Evolutionary conservation across 1,139 yeast genomes (phyloP).

Genomic region (Candida glucosophila): DNA sequence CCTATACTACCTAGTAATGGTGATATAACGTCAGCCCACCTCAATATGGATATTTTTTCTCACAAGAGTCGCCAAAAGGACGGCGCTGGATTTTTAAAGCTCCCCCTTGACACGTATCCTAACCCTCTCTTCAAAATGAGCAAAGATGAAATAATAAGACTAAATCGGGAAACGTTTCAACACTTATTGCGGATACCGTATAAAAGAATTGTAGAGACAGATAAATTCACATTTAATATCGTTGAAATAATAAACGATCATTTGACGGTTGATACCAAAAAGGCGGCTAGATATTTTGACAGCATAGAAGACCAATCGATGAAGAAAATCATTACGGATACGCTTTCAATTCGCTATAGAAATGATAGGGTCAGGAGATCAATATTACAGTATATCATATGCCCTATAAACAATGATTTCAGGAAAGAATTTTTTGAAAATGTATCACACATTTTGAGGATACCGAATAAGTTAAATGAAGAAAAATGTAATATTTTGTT

Average conservation of each 20-base stretch:
- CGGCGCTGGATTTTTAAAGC: constrained; percentile 2
- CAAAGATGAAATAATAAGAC: constrained; percentile 15
- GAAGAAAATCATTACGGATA: constrained; percentile 7
- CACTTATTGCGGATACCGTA: constrained; percentile 21
- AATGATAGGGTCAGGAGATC: constrained; percentile 20
- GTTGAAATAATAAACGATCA: constrained; percentile 21
- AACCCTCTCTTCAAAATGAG: constrained; percentile 27
- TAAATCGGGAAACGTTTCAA: constrained; percentile 14
- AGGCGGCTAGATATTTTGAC: constrained; percentile 13
- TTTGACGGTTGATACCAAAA: constrained; percentile 18
- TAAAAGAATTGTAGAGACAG: constrained; percentile 17
- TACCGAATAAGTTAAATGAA: constrained; percentile 7
- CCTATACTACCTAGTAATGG: too few species aligned
- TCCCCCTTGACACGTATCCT: constrained; percentile 16
- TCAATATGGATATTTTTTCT: too few species aligned
- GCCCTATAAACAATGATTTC: constrained; percentile 13
- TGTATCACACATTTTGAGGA: constrained; percentile 11
- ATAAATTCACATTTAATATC: constrained; percentile 20
- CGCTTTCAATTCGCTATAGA: constrained; percentile 8
- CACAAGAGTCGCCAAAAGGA: constrained; percentile 34
- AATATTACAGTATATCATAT: constrained; percentile 17
- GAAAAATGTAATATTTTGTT: constrained; percentile 14
- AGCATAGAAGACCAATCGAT: constrained; percentile 12
- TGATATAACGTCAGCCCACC: too few species aligned
- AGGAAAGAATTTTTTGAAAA: constrained; percentile 12